A percentile compares a stretch with the other conserved stretches of the same genome.
Conservation (phyloP, 164 flowering plant genomes). For the Protea cynaroides region DNA sequence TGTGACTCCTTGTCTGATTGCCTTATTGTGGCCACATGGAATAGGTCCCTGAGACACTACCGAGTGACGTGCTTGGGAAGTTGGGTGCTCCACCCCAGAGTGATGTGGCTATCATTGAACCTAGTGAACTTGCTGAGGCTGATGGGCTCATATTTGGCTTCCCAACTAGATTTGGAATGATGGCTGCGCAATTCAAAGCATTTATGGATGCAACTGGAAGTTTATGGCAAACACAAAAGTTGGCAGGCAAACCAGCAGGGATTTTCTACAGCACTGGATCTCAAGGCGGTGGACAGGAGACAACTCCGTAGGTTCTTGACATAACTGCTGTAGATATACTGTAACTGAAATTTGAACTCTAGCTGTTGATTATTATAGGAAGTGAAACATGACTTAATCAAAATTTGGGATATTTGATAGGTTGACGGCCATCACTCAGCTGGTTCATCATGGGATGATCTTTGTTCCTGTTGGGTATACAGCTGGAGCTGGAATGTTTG, state of each 20-base stretch:
- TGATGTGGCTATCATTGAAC: slow-evolving; percentile 41
- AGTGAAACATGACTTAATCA: background rate
- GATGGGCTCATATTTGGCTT: slow-evolving; percentile 57
- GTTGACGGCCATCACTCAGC: slow-evolving; percentile 64
- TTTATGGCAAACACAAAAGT: slow-evolving; percentile 46
- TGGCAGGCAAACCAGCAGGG: slow-evolving; percentile 73
- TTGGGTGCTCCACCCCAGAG: slow-evolving; percentile 64
- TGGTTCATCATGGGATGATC: slow-evolving; percentile 68
- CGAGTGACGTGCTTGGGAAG: slow-evolving; percentile 51
- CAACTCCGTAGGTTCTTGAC: slow-evolving; percentile 45
- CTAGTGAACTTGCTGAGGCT: slow-evolving; percentile 52
- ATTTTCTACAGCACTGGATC: slow-evolving; percentile 62
- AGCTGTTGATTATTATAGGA: no score
- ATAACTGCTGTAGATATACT: no score
- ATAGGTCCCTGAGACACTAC: slow-evolving; percentile 61
- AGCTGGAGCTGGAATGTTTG: slow-evolving; percentile 69
- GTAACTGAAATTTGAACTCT: no score
- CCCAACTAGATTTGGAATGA: slow-evolving; percentile 73
- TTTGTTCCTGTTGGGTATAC: slow-evolving; percentile 73
- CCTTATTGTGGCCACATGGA: background rate
- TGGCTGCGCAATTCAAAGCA: slow-evolving; percentile 64
- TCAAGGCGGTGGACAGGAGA: slow-evolving; percentile 74
- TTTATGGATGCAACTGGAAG: slow-evolving; percentile 58
- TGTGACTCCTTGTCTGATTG: no score
- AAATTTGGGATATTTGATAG: slow-evolving; percentile 22